A percentile compares a stretch with the other conserved stretches of the same genome.
phyloP scores from a whole-genome alignment of 352 stramenopile genomes.

The Phytophthora ohioensis region DNA sequence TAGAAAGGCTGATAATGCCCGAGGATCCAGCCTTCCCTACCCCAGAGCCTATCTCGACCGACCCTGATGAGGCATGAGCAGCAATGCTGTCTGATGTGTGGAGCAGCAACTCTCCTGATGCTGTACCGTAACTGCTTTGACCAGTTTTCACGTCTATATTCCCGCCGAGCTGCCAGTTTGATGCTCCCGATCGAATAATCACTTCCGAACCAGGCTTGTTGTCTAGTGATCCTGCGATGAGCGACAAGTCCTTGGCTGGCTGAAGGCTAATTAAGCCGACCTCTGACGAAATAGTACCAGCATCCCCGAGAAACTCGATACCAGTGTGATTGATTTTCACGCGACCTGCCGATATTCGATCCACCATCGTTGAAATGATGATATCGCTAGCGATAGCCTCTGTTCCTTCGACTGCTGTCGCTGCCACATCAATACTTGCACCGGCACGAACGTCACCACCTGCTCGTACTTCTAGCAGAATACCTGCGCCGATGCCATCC shows the following conservation, averaged over 20 bases:
- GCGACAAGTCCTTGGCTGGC: constrained; percentile 39
- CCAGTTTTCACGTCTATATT: constrained; percentile 49
- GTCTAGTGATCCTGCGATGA: constrained; percentile 43
- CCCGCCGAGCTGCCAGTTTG: constrained; percentile 48
- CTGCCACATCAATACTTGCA: constrained; percentile 53
- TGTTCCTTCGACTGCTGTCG: constrained; percentile 15
- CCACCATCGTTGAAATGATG: constrained; percentile 45
- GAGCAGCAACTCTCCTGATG: constrained; percentile 36
- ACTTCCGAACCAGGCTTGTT: constrained; percentile 54
- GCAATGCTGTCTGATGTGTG: constrained; percentile 30
- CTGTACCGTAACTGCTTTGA: constrained; percentile 37
- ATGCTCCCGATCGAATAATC: constrained; percentile 44
- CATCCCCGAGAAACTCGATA: constrained; percentile 46
- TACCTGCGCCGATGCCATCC: constrained; percentile 56
- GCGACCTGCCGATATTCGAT: constrained; percentile 31
- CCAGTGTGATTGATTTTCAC: constrained; percentile 52
- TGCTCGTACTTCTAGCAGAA: constrained; percentile 52
- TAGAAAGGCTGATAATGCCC: constrained; percentile 30
- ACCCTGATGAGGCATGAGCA: constrained; percentile 25
- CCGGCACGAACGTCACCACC: constrained; percentile 16
- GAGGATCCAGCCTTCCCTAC: constrained; percentile 21
- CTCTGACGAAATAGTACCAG: constrained; percentile 53
- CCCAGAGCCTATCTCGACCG: constrained; percentile 36
- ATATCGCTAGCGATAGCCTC: constrained; percentile 39
- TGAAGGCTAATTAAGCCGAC: constrained; percentile 47